Percentiles rank a stretch among this genome's conserved stretches.
phyloP scores from a whole-genome alignment of 2,329 filamentous ascomycete genomes.

The Talaromyces pinophilus region DNA sequence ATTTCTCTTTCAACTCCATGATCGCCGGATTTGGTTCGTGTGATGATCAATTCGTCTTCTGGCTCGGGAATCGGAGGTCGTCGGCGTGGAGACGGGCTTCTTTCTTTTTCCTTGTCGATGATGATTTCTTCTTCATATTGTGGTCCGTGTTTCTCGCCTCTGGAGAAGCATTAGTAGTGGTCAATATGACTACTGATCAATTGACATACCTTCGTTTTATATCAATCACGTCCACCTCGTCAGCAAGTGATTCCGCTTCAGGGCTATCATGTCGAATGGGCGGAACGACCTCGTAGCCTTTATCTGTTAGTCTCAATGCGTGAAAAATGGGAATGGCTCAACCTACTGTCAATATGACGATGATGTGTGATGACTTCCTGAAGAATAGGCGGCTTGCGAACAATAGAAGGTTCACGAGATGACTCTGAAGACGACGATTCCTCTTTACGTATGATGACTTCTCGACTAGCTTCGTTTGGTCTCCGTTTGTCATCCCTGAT shows the following conservation, averaged over 20 bases:
- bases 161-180: not conserved
- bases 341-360: slow-evolving; percentile 80
- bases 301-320: slow-evolving; percentile 13
- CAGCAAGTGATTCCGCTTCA: slow-evolving; percentile 27
- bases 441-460: slow-evolving; percentile 45
- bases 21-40: slow-evolving; percentile 32
- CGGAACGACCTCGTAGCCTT: slow-evolving; percentile 32
- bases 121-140: slow-evolving; percentile 67
- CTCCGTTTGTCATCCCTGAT: slow-evolving; percentile 34
- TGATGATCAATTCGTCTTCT: slow-evolving; percentile 27
- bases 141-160: slow-evolving; percentile 35
- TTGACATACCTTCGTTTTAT: slow-evolving; percentile 53
- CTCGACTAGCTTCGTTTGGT: slow-evolving; percentile 35
- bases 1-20: slow-evolving; percentile 26
- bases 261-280: slow-evolving; percentile 28
- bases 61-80: slow-evolving; percentile 25
- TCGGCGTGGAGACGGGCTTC: slow-evolving; percentile 38
- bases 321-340: slow-evolving; percentile 34
- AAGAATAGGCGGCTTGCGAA: slow-evolving; percentile 77
- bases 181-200: too few species aligned
- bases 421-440: slow-evolving; percentile 55
- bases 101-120: slow-evolving; percentile 50
- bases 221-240: slow-evolving; percentile 56
- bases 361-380: slow-evolving; percentile 89
- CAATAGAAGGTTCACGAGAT: slow-evolving; percentile 59